A percentile compares a stretch with the other conserved stretches of the same genome.
Evolutionary conservation across 1,284 basidiomycete species (phyloP).

Genomic region (Wallemia ichthyophaga): DNA sequence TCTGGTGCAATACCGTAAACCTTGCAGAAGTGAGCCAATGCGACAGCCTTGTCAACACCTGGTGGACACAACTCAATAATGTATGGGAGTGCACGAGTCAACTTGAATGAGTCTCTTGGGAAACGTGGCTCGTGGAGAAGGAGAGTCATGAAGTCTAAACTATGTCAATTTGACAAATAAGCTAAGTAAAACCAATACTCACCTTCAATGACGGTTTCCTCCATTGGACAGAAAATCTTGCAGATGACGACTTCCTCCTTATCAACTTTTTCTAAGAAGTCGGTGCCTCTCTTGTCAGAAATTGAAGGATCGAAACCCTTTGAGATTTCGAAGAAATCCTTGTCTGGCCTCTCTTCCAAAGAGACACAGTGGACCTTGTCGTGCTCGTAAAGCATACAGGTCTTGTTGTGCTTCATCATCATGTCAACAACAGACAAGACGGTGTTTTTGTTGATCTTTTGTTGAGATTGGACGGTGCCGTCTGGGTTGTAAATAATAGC

Average conservation of each 20-base stretch:
- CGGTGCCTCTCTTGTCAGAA: slow-evolving; percentile 6
- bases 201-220: slow-evolving; percentile 1
- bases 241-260: slow-evolving; percentile 6
- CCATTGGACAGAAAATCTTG: slow-evolving; percentile 4
- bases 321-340: slow-evolving; percentile 8
- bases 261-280: slow-evolving; percentile 8
- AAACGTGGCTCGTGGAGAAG: slow-evolving; percentile 6
- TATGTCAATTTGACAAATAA: not conserved
- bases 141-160: slow-evolving; percentile 6
- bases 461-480: slow-evolving; percentile 7
- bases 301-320: slow-evolving; percentile 9
- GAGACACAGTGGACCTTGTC: slow-evolving; percentile 9
- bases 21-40: slow-evolving; percentile 8
- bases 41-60: slow-evolving; percentile 9
- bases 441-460: slow-evolving; percentile 7
- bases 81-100: slow-evolving; percentile 9
- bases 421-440: slow-evolving; percentile 8
- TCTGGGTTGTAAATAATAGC: slow-evolving; percentile 10
- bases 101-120: slow-evolving; percentile 8
- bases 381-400: slow-evolving; percentile 9
- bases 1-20: slow-evolving; percentile 7
- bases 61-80: slow-evolving; percentile 9
- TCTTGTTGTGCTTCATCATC: slow-evolving; percentile 10
- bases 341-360: slow-evolving; percentile 8
- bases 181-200: not conserved